phyloP scores from a whole-genome alignment of 768 basidiomycete genomes.

The Calocybe indica region DNA sequence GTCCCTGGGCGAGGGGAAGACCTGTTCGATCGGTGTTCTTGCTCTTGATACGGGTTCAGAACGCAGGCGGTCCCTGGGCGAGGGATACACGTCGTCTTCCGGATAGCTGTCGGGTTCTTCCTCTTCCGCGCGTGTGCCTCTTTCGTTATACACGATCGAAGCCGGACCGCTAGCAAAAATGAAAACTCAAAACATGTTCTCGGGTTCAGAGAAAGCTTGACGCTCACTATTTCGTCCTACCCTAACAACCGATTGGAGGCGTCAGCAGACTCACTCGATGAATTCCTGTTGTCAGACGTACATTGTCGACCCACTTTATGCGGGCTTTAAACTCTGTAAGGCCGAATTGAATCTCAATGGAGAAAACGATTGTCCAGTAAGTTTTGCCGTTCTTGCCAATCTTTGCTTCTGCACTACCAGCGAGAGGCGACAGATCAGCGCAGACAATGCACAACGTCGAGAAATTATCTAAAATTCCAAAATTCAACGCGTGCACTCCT shows the following conservation, averaged over 20 bases:
- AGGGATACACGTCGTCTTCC: slow-evolving; percentile 50
- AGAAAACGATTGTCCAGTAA: slow-evolving; percentile 83
- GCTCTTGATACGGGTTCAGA: slow-evolving; percentile 48
- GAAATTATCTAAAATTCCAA: slow-evolving; percentile 45
- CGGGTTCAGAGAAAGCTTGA: slow-evolving; percentile 1
- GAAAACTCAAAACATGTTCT: background rate
- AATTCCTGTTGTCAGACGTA: slow-evolving; percentile 22
- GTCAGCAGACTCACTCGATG: too few relatives aligned
- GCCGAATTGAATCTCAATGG: slow-evolving; percentile 79
- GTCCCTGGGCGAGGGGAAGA: slow-evolving; percentile 11
- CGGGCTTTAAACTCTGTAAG: slow-evolving; percentile 77
- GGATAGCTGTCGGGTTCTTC: slow-evolving; percentile 62
- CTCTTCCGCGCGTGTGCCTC: slow-evolving; percentile 68
- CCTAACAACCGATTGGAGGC: slow-evolving; percentile 28
- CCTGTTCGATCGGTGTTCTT: slow-evolving; percentile 33
- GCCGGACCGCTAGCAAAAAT: slow-evolving; percentile 58
- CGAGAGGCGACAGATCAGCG: slow-evolving; percentile 69
- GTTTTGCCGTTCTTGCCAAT: slow-evolving; percentile 57
- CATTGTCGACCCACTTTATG: slow-evolving; percentile 80
- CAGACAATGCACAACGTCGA: slow-evolving; percentile 76
- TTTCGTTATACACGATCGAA: slow-evolving; percentile 77
- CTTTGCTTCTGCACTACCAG: slow-evolving; percentile 66
- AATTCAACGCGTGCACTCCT: background rate
- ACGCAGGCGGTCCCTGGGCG: slow-evolving; percentile 33
- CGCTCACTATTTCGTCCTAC: slow-evolving; percentile 65